Conservation (phyloP, 2,329 filamentous ascomycete species). For the Trichoderma sp. region DNA sequence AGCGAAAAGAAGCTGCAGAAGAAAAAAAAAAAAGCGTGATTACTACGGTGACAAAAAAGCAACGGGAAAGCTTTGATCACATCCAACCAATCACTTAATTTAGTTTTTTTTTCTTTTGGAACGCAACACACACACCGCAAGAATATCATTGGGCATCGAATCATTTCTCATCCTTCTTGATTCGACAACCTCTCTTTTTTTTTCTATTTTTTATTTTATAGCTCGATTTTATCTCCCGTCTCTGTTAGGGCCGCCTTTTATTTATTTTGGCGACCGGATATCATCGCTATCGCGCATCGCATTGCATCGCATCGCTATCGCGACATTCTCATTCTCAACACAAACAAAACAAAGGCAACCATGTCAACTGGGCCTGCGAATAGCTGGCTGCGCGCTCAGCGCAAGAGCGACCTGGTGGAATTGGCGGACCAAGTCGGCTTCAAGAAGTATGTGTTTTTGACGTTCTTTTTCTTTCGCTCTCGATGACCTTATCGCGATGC, state of each 20-base stretch:
- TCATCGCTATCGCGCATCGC: not conserved
- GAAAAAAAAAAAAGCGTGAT: not conserved
- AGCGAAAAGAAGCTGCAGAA: not conserved
- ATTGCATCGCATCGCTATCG: not conserved
- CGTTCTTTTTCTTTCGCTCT: not conserved
- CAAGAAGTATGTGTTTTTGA: constrained; percentile 59
- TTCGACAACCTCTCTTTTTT: constrained; percentile 4
- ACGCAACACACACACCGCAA: constrained; percentile 15
- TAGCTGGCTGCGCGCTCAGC: constrained; percentile 75
- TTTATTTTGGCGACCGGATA: not conserved
- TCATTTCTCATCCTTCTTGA: not conserved
- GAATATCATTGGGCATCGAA: constrained; percentile 11
- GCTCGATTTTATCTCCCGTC: not conserved
- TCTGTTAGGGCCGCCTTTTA: not conserved
- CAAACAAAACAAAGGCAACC: not conserved
- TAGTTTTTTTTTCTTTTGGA: not conserved
- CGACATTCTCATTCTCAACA: not conserved
- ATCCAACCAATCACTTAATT: constrained; percentile 1
- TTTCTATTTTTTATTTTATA: not conserved
- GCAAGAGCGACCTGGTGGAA: constrained; percentile 75
- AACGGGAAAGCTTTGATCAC: not conserved
- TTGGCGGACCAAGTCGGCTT: constrained; percentile 70
- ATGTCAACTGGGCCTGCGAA: constrained; percentile 41
- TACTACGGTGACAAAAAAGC: not conserved
- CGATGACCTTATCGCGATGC: not conserved